Evolutionary conservation across 1,139 yeast species (phyloP), one percentile per base, ranked within the genome.

Genomic region (Ogataea hybrid): DNA sequence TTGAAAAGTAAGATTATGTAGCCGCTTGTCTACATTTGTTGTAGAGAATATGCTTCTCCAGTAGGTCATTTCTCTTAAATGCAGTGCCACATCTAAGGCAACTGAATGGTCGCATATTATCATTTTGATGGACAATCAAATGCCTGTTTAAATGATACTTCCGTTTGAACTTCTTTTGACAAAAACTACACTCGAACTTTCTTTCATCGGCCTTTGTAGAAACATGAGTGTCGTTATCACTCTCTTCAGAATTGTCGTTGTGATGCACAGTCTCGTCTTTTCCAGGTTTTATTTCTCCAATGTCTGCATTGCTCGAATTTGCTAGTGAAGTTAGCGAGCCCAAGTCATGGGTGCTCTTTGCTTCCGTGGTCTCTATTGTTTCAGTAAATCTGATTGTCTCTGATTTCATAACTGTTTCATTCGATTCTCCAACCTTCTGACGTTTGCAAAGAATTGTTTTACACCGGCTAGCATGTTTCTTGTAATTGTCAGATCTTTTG

Each of bases 401-500:
- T 18, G 20, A 12, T 15, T 12, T 20, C 25, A 28, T 27, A 5
- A 7, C 6, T 16, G 18, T 37, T 23, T 20, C 38, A 27, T 20
- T 21, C 27, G 9, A 20, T 11, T 12, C 20, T 6, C 37, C 37
- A 21, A 27, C 6, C 10, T 30, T 28, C 10, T 25, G 30, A 15
- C 35, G 25, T 25, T 36, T 35, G 12, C 16, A 11, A 7, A 15
- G 14, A 6, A 43, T 11, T 7, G 22, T 32, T 16, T 44, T 51
- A 35, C 54, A 51, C 9, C 47, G 38, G 6, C 33, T 37, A 5
- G 40, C 37, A 39, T 51, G 54, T 17, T 49, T 49, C 28, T 48
- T 50, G 33, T 28, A 51, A 25, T 51, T 51, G 31, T 51, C 54
- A 2, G 53, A 49, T 33, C 54, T 39, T 35, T 48, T 48, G 41